Evolutionary conservation across 768 basidiomycete species (phyloP), one percentile per base, ranked within the genome.

Genomic region (Pholiota molesta): DNA sequence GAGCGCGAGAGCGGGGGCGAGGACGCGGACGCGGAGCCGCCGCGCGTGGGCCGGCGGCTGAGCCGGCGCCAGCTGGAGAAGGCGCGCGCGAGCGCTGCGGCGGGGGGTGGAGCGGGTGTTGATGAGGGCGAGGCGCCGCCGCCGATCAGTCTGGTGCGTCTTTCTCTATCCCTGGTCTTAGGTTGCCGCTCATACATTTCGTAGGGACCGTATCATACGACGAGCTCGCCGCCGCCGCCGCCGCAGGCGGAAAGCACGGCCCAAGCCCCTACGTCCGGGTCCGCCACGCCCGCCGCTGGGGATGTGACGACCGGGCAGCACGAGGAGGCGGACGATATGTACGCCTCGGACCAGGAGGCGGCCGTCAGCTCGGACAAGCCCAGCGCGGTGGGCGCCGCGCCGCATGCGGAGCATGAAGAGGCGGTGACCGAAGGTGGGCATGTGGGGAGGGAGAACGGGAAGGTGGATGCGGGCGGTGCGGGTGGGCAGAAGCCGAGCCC

Each of bases 21-120:
- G 57, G 35, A 21, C 19, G 42, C 33, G 8, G 52, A 47, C 14
- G 52, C 21, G 42, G 23, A 44, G 16, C n/a, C n/a, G 53, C 14
- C 35, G 58, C 31, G 42, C 52, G 19, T 57, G 4, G 29, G 19
- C 16, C 47, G 65, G 23, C 33, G 64, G 47, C 35, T 64, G 56
- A 69, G 66, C 31, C 62, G 60, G 64, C 61, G 68, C 17, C 68
- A 69, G 65, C 47, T 64, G 61, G 70, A 69, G 60, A 71, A 69
- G 52, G 63, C 56, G 44, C 56, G 56, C 28, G 59, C 4, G 16
- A 28, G 31, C 17, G 59, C 19, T 14, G 49, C 19, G n/a, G 49
- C 17, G 29, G 58, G 23, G 19, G 57, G 49, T 10, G 47, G 31
- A 7, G 31, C 31, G 2, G 47, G 28, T 11, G 45, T 40, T 2